A percentile compares a stretch with the other conserved stretches of the same genome.
Conservation (phyloP, 2,329 filamentous ascomycete species). For the Microdochium nivale region DNA sequence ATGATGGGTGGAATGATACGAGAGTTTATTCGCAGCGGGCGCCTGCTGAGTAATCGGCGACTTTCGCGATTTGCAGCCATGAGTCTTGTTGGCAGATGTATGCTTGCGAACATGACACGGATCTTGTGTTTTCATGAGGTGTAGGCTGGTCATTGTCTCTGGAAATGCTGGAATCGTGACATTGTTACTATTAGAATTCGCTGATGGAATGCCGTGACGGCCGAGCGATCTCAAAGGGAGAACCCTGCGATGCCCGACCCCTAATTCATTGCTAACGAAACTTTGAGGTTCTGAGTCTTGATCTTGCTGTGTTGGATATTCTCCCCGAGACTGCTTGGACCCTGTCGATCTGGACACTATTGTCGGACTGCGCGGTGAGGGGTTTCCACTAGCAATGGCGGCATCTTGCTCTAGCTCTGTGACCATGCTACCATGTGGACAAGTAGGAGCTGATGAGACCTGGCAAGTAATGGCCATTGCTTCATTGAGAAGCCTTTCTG, state of each 20-base stretch:
- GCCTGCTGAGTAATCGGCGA: no score
- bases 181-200: slow-evolving; percentile 11
- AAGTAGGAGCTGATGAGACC: slow-evolving; percentile 12
- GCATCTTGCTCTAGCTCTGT: neutral
- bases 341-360: no score
- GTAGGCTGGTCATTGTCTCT: slow-evolving; percentile 2
- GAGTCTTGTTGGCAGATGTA: slow-evolving; percentile 4
- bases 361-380: neutral
- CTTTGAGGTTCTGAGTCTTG: slow-evolving; percentile 1
- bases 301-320: no score
- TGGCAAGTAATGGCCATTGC: slow-evolving; percentile 33
- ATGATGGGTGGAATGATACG: no score
- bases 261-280: slow-evolving; percentile 8
- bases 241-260: slow-evolving; percentile 4
- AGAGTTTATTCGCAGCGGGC: no score
- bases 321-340: no score
- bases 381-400: neutral
- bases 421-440: neutral
- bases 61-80: neutral
- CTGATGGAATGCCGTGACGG: slow-evolving; percentile 4
- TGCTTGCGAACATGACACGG: slow-evolving; percentile 3
- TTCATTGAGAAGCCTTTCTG: slow-evolving; percentile 38
- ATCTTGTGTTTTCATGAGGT: slow-evolving; percentile 3
- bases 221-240: slow-evolving; percentile 4
- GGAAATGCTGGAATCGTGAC: slow-evolving; percentile 6